Evolutionary conservation across 495 filamentous ascomycete genomes (phyloP).

Genomic region (Neurospora tetrasperma): DNA sequence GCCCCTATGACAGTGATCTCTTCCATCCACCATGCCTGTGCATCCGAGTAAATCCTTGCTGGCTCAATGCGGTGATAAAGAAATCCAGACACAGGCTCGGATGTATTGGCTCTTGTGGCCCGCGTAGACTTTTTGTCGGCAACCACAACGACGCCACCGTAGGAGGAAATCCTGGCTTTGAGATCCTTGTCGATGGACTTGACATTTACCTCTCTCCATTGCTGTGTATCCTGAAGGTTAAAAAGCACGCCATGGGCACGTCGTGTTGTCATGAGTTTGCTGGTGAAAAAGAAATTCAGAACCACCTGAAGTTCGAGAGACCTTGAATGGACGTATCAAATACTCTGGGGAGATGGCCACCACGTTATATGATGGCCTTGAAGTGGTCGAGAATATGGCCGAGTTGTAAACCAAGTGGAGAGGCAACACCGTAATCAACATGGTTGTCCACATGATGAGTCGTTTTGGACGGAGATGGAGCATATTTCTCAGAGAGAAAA

Average conservation of each 20-base stretch:
- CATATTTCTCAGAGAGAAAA: background rate
- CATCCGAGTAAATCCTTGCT: background rate
- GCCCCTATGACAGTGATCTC: background rate
- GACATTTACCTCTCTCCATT: no score
- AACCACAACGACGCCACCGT: background rate
- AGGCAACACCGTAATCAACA: background rate
- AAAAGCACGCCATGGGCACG: no score
- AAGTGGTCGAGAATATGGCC: background rate
- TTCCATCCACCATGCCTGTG: no score
- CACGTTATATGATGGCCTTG: background rate
- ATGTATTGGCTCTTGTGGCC: background rate
- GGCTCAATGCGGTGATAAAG: background rate
- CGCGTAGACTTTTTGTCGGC: background rate
- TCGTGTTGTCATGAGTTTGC: no score
- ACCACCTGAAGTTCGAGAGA: no score
- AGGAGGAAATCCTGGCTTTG: background rate
- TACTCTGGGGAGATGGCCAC: background rate
- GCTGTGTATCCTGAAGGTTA: no score
- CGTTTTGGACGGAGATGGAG: background rate
- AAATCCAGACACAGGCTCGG: background rate
- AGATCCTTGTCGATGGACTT: no score
- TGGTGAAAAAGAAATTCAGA: no score
- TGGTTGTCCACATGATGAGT: background rate
- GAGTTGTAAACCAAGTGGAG: background rate
- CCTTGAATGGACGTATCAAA: no score